Evolutionary conservation across 78 protist species (phyloP), one percentile per base, ranked within the genome.

Genomic region (Paratrimastix pyriformis): DNA sequence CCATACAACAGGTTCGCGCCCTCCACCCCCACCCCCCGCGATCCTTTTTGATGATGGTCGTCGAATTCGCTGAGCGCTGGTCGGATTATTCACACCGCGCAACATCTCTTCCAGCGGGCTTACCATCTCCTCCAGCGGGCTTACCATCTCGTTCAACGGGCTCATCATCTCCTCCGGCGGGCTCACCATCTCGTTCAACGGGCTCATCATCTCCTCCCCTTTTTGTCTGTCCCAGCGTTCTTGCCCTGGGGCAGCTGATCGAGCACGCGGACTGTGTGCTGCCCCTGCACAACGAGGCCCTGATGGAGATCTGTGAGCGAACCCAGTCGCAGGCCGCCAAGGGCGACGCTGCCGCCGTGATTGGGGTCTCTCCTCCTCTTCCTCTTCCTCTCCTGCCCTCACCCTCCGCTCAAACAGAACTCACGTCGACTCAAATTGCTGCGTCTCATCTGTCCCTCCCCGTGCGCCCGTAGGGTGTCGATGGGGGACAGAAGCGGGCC

Each of bases 201-300:
- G 48, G 24, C 48, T 7, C 48, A 7, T 7, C 48, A 4, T 7
- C 48, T 4, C 48, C 48, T n/a, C 72, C 18, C 54, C 18, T 7
- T 7, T 65, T 4, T 7, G 48, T 37, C 65, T 8, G 30, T 59
- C 30, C 4, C 29, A 59, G 21, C 45, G 35, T 78, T 11, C 48
- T 83, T 0, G 75, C 88, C 3, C 35, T 73, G 44, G 6, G 1
- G 21, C 6, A 70, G 74, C 82, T 91, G 37, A 9, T 62, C 35
- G 84, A 88, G 40, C 73, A 74, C 37, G 80, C 91, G 30, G 86
- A 86, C 30, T 76, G 80, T 18, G 86, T 84, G 2, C 18, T 87
- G 2, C 86, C 89, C 13, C 13, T 88, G 1, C 88, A 88, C 9
- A 89, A 92, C 69, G 65, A 50, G 50, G 77, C 89, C 21, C 83